Conservation (phyloP, 2,329 filamentous ascomycete genomes). For the Coniochaeta pulveracea region DNA sequence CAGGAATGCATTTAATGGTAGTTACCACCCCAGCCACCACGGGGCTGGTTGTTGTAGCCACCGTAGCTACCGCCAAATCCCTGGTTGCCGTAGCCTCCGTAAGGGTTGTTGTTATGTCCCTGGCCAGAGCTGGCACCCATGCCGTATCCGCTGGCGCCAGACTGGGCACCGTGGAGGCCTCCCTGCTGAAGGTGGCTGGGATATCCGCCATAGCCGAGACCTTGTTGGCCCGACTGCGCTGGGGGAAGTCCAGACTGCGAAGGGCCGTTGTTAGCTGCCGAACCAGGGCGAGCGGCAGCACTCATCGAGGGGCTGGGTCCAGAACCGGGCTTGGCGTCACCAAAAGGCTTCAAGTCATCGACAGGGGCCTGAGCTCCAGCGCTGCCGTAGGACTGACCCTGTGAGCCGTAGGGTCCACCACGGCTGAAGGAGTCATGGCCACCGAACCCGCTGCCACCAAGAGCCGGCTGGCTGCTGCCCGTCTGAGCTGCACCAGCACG, state of each 20-base stretch:
- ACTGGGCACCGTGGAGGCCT: slow-evolving; percentile 38
- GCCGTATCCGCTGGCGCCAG: slow-evolving; percentile 35
- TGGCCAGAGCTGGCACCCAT: slow-evolving; percentile 38
- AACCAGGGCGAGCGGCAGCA: slow-evolving; percentile 41
- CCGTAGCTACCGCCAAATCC: slow-evolving; percentile 37
- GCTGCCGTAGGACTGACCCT: slow-evolving; percentile 41
- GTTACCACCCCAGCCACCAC: slow-evolving; percentile 46
- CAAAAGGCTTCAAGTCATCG: slow-evolving; percentile 50
- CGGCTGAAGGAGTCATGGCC: slow-evolving; percentile 45
- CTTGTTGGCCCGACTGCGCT: slow-evolving; percentile 39
- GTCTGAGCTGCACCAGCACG: slow-evolving; percentile 38
- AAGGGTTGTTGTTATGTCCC: slow-evolving; percentile 42
- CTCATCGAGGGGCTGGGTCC: slow-evolving; percentile 46
- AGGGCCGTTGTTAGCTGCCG: slow-evolving; percentile 41
- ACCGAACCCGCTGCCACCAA: slow-evolving; percentile 36
- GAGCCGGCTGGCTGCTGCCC: slow-evolving; percentile 35
- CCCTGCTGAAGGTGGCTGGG: slow-evolving; percentile 39
- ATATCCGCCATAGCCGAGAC: slow-evolving; percentile 41
- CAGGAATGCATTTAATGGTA: no score
- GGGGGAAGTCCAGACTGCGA: slow-evolving; percentile 42
- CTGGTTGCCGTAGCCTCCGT: slow-evolving; percentile 38
- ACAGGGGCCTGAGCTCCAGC: slow-evolving; percentile 34
- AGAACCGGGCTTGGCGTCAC: slow-evolving; percentile 39
- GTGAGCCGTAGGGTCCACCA: slow-evolving; percentile 40
- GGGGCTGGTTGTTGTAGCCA: slow-evolving; percentile 27